Evolutionary conservation across 129 eudicot species (phyloP).

Genomic region (Arctium lappa): DNA sequence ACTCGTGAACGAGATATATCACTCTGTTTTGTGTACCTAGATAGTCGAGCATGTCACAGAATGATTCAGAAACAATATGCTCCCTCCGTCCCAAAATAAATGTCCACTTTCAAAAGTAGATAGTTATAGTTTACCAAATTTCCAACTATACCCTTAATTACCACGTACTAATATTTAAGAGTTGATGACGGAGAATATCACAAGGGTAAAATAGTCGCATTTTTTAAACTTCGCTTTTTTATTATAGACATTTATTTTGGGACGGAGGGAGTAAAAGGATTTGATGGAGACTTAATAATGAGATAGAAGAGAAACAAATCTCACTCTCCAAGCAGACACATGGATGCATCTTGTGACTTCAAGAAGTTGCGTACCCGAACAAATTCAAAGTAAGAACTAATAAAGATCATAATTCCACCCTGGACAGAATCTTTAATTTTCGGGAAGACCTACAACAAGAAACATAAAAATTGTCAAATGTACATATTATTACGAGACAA

Average conservation of each 20-base stretch:
- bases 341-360: constrained; percentile 78
- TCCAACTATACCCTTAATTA: too few relatives aligned
- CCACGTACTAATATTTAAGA: too few relatives aligned
- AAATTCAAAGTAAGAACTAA: constrained; percentile 77
- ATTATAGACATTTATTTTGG: too few relatives aligned
- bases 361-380: constrained; percentile 76
- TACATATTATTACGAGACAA: background rate
- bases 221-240: too few relatives aligned
- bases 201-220: too few relatives aligned
- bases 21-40: constrained; percentile 51
- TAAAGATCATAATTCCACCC: constrained; percentile 85
- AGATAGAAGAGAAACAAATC: constrained; percentile 18
- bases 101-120: too few relatives aligned
- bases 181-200: too few relatives aligned
- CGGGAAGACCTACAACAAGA: constrained; percentile 70
- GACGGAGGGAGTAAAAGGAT: background rate
- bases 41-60: background rate
- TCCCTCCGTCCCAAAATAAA: too few relatives aligned
- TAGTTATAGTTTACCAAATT: too few relatives aligned
- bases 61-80: background rate
- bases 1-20: constrained; percentile 77
- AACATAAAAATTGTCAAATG: constrained; percentile 14
- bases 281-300: background rate
- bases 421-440: constrained; percentile 88
- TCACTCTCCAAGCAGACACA: constrained; percentile 85